A percentile compares a stretch with the other conserved stretches of the same genome.
phyloP scores from a whole-genome alignment of 129 eudicot species.

The Deinandra increscens region DNA sequence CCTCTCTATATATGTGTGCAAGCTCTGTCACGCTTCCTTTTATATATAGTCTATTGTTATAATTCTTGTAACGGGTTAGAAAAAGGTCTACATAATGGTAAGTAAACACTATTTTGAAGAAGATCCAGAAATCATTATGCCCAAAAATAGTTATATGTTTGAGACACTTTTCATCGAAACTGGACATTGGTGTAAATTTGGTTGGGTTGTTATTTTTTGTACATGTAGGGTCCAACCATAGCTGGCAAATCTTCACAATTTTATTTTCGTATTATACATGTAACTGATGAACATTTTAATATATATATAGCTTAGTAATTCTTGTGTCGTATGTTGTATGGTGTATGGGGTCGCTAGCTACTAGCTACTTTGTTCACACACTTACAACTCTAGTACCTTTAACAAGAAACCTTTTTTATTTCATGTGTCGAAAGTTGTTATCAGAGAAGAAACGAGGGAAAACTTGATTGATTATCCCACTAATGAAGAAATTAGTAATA shows the following conservation, averaged over 20 bases:
- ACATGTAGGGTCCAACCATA: conserved; percentile 35
- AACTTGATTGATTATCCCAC: no score
- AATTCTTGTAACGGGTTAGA: no score
- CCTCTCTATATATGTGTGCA: no score
- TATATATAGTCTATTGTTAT: no score
- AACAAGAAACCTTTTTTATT: conserved; percentile 10
- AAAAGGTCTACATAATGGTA: no score
- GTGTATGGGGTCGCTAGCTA: not conserved
- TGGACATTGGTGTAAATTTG: conserved; percentile 11
- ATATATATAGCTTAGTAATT: not conserved
- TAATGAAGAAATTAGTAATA: no score
- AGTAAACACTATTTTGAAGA: no score
- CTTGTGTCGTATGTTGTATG: not conserved
- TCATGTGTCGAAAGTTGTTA: not conserved
- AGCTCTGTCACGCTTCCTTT: no score
- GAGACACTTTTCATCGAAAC: conserved; percentile 17
- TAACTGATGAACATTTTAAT: no score
- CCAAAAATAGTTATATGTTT: conserved; percentile 25
- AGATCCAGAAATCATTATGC: conserved; percentile 26
- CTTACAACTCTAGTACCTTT: not conserved
- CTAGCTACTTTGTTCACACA: not conserved
- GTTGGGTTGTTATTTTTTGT: conserved; percentile 17
- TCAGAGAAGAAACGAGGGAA: no score
- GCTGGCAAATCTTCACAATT: conserved; percentile 22
- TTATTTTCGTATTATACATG: no score